Evolutionary conservation across 768 basidiomycete species (phyloP), one percentile per base, ranked within the genome.

Genomic region (Collybiopsis confluens): DNA sequence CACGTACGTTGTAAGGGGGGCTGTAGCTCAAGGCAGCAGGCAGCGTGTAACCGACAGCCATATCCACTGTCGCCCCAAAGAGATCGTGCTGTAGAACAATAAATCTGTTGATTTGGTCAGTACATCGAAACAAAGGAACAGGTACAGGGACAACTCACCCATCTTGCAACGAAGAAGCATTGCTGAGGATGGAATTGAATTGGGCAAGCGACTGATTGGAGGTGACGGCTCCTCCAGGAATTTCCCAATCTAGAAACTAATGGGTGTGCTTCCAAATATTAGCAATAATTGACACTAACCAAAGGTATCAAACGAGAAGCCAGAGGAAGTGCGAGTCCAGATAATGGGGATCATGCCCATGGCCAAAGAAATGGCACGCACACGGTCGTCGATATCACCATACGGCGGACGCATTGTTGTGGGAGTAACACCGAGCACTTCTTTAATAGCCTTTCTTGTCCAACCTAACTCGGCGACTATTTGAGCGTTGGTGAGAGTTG

Each of bases 401-500:
- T 77, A 91, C 40, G 90, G 90, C 38, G 90, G 85, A 54, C 90
- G 82, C 88, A 88, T 88, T 4, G 80, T 80, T 8, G 78, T 85
- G 0, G 90, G 90, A 1, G 88, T 87, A 24, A 91, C 85, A 59
- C 88, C 88, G 54, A 88, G 70, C 20, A 88, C 80, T 1, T 64
- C 65, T 69, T 88, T 84, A 73, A 98, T 95, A 48, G 85, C 83
- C 68, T 90, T 83, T 52, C 87, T 87, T 51, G 92, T 88, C 88
- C 90, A 98, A 47, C 92, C 94, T 35, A 98, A 75, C 70, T 98
- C 94, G 20, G 93, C 95, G 15, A 98, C 92, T 49, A 96, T 79
- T 73, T 96, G 78, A 64, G 79, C 84, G 61, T 81, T 97, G 40
- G 90, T 85, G 57, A 90, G 73, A 36, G 78, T 72, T 0, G 90